Evolutionary conservation across 208 protist genomes (phyloP).

Genomic region (Acanthamoeba triangularis): DNA sequence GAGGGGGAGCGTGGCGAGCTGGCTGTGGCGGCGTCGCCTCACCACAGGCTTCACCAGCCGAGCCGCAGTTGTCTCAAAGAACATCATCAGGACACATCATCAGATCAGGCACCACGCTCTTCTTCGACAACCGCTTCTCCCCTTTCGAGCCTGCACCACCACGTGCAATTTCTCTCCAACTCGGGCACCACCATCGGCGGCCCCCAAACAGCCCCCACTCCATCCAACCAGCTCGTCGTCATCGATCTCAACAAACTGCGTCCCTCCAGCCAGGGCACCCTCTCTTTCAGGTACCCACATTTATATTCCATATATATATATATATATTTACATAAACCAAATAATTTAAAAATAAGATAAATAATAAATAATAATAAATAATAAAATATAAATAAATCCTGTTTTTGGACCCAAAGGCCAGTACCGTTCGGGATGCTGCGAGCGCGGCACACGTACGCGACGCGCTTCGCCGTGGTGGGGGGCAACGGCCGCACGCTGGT

Average conservation of each 20-base stretch:
- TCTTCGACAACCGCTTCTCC: background rate
- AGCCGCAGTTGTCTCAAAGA: conserved; percentile 17
- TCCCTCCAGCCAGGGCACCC: background rate
- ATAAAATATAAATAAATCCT: background rate
- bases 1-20: background rate
- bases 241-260: background rate
- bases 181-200: conserved; percentile 5
- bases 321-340: background rate
- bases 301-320: background rate
- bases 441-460: conserved; percentile 34
- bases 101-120: background rate
- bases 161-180: conserved; percentile 38
- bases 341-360: background rate
- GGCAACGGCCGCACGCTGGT: background rate
- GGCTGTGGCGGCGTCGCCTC: background rate
- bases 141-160: background rate
- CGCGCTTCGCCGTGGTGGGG: conserved; percentile 33
- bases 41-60: background rate
- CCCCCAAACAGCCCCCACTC: background rate
- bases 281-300: conserved; percentile 1
- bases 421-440: conserved; percentile 47
- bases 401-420: background rate
- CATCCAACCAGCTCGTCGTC: background rate
- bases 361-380: background rate
- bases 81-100: background rate